Base-by-base conservation (phyloP, 2,329 filamentous ascomycete species). In the Alternaria metachromatica region DNA sequence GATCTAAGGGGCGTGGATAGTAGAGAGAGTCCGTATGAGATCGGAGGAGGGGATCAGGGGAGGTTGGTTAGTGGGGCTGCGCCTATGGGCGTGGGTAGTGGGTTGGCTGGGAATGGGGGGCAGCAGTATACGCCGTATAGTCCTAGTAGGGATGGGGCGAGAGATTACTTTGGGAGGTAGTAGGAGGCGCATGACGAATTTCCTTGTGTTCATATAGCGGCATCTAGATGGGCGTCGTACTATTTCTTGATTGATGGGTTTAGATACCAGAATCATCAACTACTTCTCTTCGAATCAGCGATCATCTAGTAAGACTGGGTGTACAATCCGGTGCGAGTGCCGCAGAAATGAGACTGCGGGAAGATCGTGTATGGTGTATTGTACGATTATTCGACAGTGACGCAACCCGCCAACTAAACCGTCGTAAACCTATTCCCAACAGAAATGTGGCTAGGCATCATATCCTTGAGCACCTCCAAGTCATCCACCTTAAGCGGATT, bases 41-140 rank as follows among this genome's bases (percentile, higher is more conserved):
- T 69, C 4, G 60, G 68, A 1, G 60, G 68, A 1, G 60, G 60
- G 7, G 75, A 78, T 11, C 65, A 78, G 20, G 65, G 64, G 5
- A 66, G 69, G 28, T 50, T 80, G n/a, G 61, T 80, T 8, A 49
- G 62, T 11, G 59, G 66, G 8, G 78, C 77, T n/a, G 77, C 77
- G 55, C 78, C 78, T 0, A 80, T 80, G 77, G 78, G 77, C 0
- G 37, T 21, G 1, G 44, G 30, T 13, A 33, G 30, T 33, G 30
- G 30, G 11, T 30, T 30, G 10, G 28, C 2, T 30, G 6, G 56
- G 11, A 53, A 9, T 5, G 26, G 25, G 8, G 26, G 26, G 0
- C 18, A 37, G 25, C 62, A 48, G 12, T 76, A 76, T 49, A 76
- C 76, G 13, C 74, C 76, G 41, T 78, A 78, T 61, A 75, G 67